A percentile compares a stretch with the other conserved stretches of the same genome.
Conservation (phyloP, 1,284 basidiomycete species). For the Tylopilus sp. region DNA sequence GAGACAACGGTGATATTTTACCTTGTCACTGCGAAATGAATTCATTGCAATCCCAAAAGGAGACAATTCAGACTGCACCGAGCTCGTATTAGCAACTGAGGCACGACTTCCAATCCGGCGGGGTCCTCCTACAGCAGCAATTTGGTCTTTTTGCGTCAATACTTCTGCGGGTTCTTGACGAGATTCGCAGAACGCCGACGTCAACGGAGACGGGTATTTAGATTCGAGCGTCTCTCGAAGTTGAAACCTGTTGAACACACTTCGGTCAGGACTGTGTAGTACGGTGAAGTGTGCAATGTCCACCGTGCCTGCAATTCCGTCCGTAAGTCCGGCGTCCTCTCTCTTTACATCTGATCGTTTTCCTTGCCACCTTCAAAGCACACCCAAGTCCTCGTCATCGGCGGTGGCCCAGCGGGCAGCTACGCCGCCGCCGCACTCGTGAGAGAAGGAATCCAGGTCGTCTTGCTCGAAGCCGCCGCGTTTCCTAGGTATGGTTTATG, state of each 20-base stretch:
- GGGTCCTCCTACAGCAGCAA: too few relatives aligned
- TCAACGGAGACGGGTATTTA: too few relatives aligned
- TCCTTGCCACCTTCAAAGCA: constrained; percentile 45
- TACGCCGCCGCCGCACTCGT: constrained; percentile 79
- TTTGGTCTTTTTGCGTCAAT: too few relatives aligned
- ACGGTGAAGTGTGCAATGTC: not conserved
- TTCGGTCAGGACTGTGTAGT: not conserved
- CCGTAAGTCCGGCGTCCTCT: constrained; percentile 20
- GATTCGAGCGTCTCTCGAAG: too few relatives aligned
- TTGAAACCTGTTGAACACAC: not conserved
- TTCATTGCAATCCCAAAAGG: too few relatives aligned
- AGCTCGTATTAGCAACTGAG: too few relatives aligned
- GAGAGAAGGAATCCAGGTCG: constrained; percentile 76
- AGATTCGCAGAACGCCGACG: too few relatives aligned
- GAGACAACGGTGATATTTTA: too few relatives aligned
- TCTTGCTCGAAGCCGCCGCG: constrained; percentile 72
- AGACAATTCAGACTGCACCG: too few relatives aligned
- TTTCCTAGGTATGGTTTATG: constrained; percentile 67
- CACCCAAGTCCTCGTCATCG: constrained; percentile 63
- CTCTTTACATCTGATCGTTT: not conserved
- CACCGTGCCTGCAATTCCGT: constrained; percentile 31
- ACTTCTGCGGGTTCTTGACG: too few relatives aligned
- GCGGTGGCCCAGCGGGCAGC: constrained; percentile 80
- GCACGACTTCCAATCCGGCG: too few relatives aligned
- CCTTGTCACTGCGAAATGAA: too few relatives aligned